Evolutionary conservation across 2,329 filamentous ascomycete genomes (phyloP), one percentile per base, ranked within the genome.

Genomic region (Parastagonospora nodorum): DNA sequence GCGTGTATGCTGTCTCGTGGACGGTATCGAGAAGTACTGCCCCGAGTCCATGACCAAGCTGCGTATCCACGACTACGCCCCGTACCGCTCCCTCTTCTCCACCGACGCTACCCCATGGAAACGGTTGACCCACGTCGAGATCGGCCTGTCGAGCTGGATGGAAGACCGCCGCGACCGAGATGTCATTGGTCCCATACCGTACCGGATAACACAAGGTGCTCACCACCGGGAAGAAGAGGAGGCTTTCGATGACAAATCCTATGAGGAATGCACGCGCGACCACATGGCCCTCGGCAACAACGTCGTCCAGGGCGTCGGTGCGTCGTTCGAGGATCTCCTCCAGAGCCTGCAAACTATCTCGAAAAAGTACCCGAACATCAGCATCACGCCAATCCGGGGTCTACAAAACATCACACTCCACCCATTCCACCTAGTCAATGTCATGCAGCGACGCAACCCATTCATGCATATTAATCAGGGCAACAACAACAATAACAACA

Each of bases 221-320:
- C 67, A 70, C 32, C 69, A 71, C 47, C 61, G 69, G 7, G 67
- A 72, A 0, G 69, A 72, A 37, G 69, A 72, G 35, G 70, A 70
- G 27, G 62, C 61, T 1, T 73, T 73, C 19, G 68, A 71, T 39
- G 68, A 72, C 54, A 69, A 71, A 40, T 64, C 63, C 10, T 72
- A 61, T 32, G 67, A 71, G 12, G 42, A 52, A 2, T 73, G 70
- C 45, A 55, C 58, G 36, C 67, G 68, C 31, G 56, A 72, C 48
- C 70, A 73, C 48, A 69, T 73, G 68, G 48, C 57, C 2, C 51
- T 73, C 27, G 70, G 69, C 4, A 64, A 68, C 43, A 57, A 68
- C 42, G 66, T 72, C n/a, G 67, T 72, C 8, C 62, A 70, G 42
- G 67, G 66, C 12, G 67, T 67, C 7, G 65, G 64, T 16, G 62